Conservation (phyloP, 306 rosid genomes). For the Ziziphus jujuba region DNA sequence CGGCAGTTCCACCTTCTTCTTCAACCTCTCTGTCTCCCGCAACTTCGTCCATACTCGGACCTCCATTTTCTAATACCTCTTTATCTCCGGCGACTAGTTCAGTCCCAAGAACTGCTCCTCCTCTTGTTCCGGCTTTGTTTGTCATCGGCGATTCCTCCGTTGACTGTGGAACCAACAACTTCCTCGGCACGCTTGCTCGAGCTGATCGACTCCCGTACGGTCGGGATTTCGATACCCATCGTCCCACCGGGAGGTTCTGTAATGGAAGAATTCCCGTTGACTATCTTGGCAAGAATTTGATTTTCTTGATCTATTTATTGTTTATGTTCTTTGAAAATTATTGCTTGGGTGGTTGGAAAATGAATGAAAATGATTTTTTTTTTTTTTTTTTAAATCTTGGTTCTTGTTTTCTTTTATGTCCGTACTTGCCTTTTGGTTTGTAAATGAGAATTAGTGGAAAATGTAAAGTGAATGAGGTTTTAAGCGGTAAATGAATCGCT, state of each 20-base stretch:
- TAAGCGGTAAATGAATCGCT: too few species aligned
- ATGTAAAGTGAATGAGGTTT: too few species aligned
- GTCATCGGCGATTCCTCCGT: slow-evolving; percentile 88
- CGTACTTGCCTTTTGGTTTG: neutral
- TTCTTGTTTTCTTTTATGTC: slow-evolving; percentile 1
- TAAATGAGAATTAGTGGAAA: neutral
- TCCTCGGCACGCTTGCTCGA: slow-evolving; percentile 70
- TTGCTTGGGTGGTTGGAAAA: neutral
- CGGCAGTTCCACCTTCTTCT: slow-evolving; percentile 27
- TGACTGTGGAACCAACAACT: slow-evolving; percentile 83
- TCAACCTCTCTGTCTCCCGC: slow-evolving; percentile 2
- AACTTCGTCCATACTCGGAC: neutral
- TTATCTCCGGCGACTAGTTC: neutral
- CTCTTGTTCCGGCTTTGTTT: slow-evolving; percentile 67
- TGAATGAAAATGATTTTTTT: neutral
- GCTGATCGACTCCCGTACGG: slow-evolving; percentile 86
- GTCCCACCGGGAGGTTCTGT: slow-evolving; percentile 78
- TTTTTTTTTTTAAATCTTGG: neutral
- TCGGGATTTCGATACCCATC: slow-evolving; percentile 75
- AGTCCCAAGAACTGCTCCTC: slow-evolving; percentile 1
- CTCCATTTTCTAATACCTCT: slow-evolving; percentile 1
- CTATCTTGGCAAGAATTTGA: slow-evolving; percentile 48
- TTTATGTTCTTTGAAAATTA: neutral
- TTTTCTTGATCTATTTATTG: slow-evolving; percentile 4
- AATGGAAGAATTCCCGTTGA: slow-evolving; percentile 90